phyloP scores from a whole-genome alignment of 495 filamentous ascomycete species.

The Penicillium cosmopolitanum region DNA sequence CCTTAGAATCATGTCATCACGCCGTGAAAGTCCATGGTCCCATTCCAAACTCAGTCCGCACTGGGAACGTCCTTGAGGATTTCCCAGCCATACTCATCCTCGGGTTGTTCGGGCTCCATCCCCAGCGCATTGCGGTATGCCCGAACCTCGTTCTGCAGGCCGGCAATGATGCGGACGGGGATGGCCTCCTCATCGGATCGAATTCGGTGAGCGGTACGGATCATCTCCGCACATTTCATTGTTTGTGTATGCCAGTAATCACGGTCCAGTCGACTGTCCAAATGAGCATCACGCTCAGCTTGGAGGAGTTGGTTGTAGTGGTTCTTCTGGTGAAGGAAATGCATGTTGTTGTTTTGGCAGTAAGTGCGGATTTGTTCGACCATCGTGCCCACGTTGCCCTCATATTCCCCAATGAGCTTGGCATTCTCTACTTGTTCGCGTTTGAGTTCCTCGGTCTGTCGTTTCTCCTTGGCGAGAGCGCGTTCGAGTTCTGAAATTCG shows the following conservation, averaged over 20 bases:
- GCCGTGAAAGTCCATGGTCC: slow-evolving; percentile 10
- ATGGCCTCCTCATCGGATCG: slow-evolving; percentile 54
- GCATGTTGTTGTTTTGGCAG: slow-evolving; percentile 62
- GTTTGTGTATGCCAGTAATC: slow-evolving; percentile 65
- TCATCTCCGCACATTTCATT: slow-evolving; percentile 56
- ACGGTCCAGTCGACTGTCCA: slow-evolving; percentile 64
- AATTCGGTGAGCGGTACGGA: slow-evolving; percentile 53
- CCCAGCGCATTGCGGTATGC: slow-evolving; percentile 56
- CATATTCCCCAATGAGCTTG: slow-evolving; percentile 61
- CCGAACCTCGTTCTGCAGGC: slow-evolving; percentile 59
- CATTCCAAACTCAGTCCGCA: slow-evolving; percentile 32
- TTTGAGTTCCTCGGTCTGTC: slow-evolving; percentile 48
- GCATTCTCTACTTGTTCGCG: slow-evolving; percentile 55
- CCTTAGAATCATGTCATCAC: neutral
- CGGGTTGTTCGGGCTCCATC: slow-evolving; percentile 55
- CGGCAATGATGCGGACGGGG: slow-evolving; percentile 52
- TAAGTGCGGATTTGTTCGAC: slow-evolving; percentile 66
- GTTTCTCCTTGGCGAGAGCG: slow-evolving; percentile 54
- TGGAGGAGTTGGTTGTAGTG: slow-evolving; percentile 65
- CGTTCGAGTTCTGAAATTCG: slow-evolving; percentile 56
- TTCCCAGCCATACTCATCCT: slow-evolving; percentile 59
- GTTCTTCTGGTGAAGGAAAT: slow-evolving; percentile 57
- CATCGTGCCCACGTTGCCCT: slow-evolving; percentile 56
- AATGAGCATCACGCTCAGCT: slow-evolving; percentile 57
- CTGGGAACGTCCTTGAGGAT: slow-evolving; percentile 50